These are phyloP conservation scores for Thelephora terrestris DNA, from an alignment of 1,284 basidiomycete genomes.

Conservation along the genomic window DNA sequence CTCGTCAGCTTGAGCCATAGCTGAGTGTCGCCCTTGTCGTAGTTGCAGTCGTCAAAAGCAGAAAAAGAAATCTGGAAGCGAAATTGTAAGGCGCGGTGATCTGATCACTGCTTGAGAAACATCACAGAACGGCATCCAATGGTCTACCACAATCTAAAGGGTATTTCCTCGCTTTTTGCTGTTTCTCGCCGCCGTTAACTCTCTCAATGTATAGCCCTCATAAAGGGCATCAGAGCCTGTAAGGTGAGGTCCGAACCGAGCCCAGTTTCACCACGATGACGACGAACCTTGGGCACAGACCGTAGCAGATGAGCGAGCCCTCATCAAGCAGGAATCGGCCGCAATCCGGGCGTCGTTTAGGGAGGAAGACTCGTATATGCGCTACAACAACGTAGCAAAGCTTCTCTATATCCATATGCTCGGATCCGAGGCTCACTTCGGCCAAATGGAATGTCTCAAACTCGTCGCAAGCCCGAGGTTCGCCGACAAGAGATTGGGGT, in stretches of 20 bases:
- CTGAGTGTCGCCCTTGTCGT: background rate
- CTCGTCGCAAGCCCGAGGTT: conserved; percentile 97
- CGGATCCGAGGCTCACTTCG: conserved; percentile 97
- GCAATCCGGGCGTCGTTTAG: conserved; percentile 97
- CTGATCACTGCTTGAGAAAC: too few relatives aligned
- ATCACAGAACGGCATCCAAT: conserved; percentile 26
- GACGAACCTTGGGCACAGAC: conserved; percentile 51
- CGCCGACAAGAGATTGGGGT: conserved; percentile 94
- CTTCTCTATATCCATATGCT: conserved; percentile 99
- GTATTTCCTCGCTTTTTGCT: conserved; percentile 29
- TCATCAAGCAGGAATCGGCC: conserved; percentile 98
- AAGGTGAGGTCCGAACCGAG: conserved; percentile 45
- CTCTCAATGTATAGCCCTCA: conserved; percentile 53
- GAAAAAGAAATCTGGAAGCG: conserved; percentile 3
- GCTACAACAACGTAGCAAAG: conserved; percentile 97
- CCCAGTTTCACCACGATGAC: conserved; percentile 15
- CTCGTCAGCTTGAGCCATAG: conserved; percentile 11
- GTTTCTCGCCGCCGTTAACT: conserved; percentile 2
- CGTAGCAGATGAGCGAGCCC: conserved; percentile 92
- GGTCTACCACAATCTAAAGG: conserved; percentile 90
- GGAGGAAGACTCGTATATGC: conserved; percentile 88
- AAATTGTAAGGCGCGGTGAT: too few relatives aligned
- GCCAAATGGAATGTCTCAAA: conserved; percentile 99
- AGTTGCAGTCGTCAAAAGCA: background rate
- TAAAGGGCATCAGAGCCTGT: conserved; percentile 91